phyloP scores from a whole-genome alignment of 768 basidiomycete species.

The Mycena olivaceomarginata region DNA sequence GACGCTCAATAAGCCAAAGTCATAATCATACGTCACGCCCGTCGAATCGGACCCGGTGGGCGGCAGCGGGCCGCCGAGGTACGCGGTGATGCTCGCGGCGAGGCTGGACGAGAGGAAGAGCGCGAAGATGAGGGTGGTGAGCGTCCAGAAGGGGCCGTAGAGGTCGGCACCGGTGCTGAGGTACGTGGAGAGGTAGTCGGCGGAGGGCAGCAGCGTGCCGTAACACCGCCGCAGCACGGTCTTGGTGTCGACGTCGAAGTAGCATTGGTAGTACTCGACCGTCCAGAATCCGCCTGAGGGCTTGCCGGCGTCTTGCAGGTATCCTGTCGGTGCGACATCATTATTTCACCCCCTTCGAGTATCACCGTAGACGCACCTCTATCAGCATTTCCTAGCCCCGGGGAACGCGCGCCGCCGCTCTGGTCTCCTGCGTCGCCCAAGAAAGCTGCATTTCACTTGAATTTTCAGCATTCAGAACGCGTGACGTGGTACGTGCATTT shows the following conservation, averaged over 20 bases:
- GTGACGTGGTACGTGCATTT: constrained; percentile 69
- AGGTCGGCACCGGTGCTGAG: constrained; percentile 82
- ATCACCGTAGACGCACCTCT: constrained; percentile 60
- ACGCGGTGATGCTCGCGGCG: constrained; percentile 90
- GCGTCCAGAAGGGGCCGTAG: constrained; percentile 98
- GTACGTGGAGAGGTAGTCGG: constrained; percentile 73
- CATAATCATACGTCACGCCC: constrained; percentile 71
- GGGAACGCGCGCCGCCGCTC: constrained; percentile 54
- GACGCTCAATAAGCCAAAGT: constrained; percentile 87
- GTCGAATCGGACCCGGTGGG: too few relatives aligned
- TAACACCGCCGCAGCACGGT: constrained; percentile 87
- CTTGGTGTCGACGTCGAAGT: constrained; percentile 92
- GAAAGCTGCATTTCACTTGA: constrained; percentile 67
- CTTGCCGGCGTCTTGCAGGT: constrained; percentile 72
- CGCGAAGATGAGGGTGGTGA: constrained; percentile 94
- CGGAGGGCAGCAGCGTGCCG: constrained; percentile 82
- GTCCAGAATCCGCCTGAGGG: constrained; percentile 82
- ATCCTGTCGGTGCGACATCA: constrained; percentile 67
- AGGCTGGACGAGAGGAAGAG: constrained; percentile 97
- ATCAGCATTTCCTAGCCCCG: constrained; percentile 70
- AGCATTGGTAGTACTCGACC: constrained; percentile 90
- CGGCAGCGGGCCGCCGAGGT: constrained; percentile 75
- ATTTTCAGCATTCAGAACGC: background rate
- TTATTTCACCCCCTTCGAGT: background rate
- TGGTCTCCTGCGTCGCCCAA: constrained; percentile 65